Base-by-base conservation (phyloP, 495 filamentous ascomycete genomes). In the Neurospora discreta region DNA sequence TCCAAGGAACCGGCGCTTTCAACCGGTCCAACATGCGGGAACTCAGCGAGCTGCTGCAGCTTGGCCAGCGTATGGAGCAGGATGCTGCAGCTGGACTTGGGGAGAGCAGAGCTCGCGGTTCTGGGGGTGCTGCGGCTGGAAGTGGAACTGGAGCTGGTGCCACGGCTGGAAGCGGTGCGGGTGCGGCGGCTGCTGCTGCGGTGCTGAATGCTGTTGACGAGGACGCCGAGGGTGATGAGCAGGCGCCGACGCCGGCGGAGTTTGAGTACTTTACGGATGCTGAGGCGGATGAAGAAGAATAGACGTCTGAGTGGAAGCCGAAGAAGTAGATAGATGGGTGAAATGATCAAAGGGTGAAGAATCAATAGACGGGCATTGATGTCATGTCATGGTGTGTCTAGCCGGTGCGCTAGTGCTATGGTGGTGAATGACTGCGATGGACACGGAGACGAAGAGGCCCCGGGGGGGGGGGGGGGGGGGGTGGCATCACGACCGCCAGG, bases 261-360 rank as follows among this genome's bases (percentile, higher is more conserved):
- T 98, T 98, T 80, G 90, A 94, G 20, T 97, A 98, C 78, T 89
- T 91, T 74, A 90, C 90, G 15, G 93, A 96, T 68, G 87, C 86
- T 5, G 90, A 91, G 72, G 89, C 87, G 15, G 87, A 90, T 58
- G 85, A 87, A 6, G 80, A 85, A 68, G 73, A 78, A 70, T 41
- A 58, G 20, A 33, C 15, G 8, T 40, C 30, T 11, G 11, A 5
- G 30, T 9, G 43, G 23, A 43, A 20, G 44, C n/a, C 18, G 3
- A 9, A 38, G 38, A 18, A 71, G 20, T 20, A 38, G 30, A 38
- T 65, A 33, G 42, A 69, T 20, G 68, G 40, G 1, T 36, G 44
- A 18, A 40, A 44, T 26, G 44, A n/a, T n/a, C n/a, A n/a, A 1
- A 52, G 11, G 10, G 20, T 5, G 44, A 44, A 44, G 42, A 44